These are phyloP conservation scores for Catharanthus roseus DNA, from an alignment of 257 asterid genomes.

Conservation along the genomic window DNA sequence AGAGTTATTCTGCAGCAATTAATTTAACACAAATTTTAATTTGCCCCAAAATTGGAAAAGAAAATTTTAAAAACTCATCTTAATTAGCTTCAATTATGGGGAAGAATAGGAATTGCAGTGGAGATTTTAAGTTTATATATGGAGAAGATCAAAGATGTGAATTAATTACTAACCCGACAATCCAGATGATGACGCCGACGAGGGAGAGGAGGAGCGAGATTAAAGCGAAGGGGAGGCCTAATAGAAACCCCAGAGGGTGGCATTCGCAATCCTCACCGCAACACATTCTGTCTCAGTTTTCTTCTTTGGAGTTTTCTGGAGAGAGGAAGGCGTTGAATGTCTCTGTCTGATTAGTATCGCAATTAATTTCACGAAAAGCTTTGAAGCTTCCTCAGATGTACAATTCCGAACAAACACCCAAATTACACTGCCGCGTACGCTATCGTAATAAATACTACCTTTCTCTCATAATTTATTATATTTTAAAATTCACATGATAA, in stretches of 20 bases:
- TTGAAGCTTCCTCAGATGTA: neutral
- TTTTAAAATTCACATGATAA: no score
- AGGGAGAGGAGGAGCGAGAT: conserved; percentile 57
- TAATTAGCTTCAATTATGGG: neutral
- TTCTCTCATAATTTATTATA: no score
- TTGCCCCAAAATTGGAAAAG: no score
- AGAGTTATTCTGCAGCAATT: conserved; percentile 48
- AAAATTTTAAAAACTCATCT: no score
- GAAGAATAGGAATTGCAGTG: neutral
- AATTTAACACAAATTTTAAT: no score
- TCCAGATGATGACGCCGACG: conserved; percentile 66
- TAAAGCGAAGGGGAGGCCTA: conserved; percentile 72
- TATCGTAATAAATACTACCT: no score
- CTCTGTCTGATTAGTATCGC: no score
- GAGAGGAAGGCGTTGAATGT: neutral
- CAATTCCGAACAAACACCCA: neutral
- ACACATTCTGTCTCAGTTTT: conserved; percentile 18
- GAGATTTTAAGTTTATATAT: neutral
- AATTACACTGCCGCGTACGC: no score
- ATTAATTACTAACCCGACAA: conserved; percentile 57
- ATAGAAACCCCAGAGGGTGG: conserved; percentile 42
- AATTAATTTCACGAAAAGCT: no score
- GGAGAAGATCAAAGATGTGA: neutral
- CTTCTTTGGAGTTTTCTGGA: neutral
- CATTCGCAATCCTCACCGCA: conserved; percentile 22